These are phyloP conservation scores for Coffea canephora DNA, from an alignment of 257 asterid species.

Conservation along the genomic window DNA sequence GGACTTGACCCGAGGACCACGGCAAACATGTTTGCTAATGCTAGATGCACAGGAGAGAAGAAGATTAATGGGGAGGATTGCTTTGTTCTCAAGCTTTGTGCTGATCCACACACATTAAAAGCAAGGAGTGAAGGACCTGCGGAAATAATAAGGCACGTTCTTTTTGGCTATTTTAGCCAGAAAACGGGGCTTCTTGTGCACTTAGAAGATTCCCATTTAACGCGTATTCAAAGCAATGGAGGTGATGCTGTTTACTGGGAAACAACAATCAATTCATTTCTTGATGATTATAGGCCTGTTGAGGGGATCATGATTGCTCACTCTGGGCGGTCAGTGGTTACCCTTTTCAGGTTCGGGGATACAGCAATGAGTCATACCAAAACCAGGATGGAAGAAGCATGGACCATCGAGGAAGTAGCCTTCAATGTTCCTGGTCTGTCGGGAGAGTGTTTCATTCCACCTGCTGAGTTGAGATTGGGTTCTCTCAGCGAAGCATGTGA, in stretches of 20 bases:
- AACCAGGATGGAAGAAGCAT: conserved; percentile 75
- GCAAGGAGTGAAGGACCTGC: conserved; percentile 81
- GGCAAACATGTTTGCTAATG: conserved; percentile 63
- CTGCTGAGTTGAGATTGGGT: conserved; percentile 56
- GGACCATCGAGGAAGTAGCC: conserved; percentile 71
- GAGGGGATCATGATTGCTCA: conserved; percentile 86
- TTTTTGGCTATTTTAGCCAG: conserved; percentile 81
- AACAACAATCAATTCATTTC: conserved; percentile 63
- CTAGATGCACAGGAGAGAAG: conserved; percentile 69
- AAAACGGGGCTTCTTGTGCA: conserved; percentile 78
- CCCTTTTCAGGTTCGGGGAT: conserved; percentile 74
- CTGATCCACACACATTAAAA: conserved; percentile 66
- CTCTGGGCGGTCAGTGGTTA: conserved; percentile 62
- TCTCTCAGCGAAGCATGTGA: conserved; percentile 51
- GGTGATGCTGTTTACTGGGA: conserved; percentile 75
- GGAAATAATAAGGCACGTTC: conserved; percentile 62
- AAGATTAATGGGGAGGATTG: conserved; percentile 70
- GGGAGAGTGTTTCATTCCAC: conserved; percentile 69
- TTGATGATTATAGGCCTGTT: conserved; percentile 63
- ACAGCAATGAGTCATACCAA: conserved; percentile 78
- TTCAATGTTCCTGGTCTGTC: conserved; percentile 67
- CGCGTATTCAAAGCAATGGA: conserved; percentile 62
- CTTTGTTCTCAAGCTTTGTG: conserved; percentile 59
- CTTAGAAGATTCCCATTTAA: conserved; percentile 73
- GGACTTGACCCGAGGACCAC: conserved; percentile 79